Percentiles rank a stretch among this genome's conserved stretches.
These are phyloP conservation scores for Leishmania major DNA, from an alignment of 208 protist species.

Conservation along the genomic window DNA sequence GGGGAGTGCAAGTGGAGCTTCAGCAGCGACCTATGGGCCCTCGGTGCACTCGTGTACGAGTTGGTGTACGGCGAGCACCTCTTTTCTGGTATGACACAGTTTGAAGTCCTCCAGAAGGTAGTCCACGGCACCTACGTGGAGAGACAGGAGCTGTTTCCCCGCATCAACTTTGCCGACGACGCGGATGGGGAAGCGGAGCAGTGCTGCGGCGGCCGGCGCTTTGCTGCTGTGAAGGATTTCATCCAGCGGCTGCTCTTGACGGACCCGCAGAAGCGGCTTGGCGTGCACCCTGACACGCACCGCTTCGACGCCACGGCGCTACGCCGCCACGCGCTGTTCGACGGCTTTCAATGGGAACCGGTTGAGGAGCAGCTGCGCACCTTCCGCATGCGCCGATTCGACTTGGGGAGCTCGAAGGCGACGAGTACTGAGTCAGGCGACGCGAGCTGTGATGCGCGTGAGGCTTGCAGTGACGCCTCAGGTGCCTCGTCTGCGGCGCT, in stretches of 20 bases:
- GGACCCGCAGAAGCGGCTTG: slow-evolving; percentile 74
- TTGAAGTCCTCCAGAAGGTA: slow-evolving; percentile 78
- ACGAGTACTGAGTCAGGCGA: not conserved
- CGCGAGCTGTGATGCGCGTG: not conserved
- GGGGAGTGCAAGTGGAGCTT: slow-evolving; percentile 92
- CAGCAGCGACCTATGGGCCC: slow-evolving; percentile 94
- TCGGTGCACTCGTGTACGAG: slow-evolving; percentile 95
- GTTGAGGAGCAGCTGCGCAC: slow-evolving; percentile 54
- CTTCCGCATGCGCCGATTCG: slow-evolving; percentile 41
- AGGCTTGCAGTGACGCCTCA: not conserved
- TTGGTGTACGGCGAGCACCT: slow-evolving; percentile 85
- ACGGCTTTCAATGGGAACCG: slow-evolving; percentile 65
- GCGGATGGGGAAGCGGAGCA: not conserved
- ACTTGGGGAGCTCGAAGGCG: not conserved
- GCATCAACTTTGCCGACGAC: slow-evolving; percentile 38
- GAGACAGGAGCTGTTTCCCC: slow-evolving; percentile 44
- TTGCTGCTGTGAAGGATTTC: slow-evolving; percentile 73
- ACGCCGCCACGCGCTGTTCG: slow-evolving; percentile 69
- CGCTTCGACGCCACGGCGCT: slow-evolving; percentile 66
- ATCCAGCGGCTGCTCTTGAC: slow-evolving; percentile 55
- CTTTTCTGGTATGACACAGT: slow-evolving; percentile 73
- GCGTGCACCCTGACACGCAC: slow-evolving; percentile 54
- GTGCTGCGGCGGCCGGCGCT: slow-evolving; percentile 9
- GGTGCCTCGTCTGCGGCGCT: not conserved
- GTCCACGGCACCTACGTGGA: slow-evolving; percentile 39